Evolutionary conservation across 129 eudicot species (phyloP).

Genomic region (Arctium lappa): DNA sequence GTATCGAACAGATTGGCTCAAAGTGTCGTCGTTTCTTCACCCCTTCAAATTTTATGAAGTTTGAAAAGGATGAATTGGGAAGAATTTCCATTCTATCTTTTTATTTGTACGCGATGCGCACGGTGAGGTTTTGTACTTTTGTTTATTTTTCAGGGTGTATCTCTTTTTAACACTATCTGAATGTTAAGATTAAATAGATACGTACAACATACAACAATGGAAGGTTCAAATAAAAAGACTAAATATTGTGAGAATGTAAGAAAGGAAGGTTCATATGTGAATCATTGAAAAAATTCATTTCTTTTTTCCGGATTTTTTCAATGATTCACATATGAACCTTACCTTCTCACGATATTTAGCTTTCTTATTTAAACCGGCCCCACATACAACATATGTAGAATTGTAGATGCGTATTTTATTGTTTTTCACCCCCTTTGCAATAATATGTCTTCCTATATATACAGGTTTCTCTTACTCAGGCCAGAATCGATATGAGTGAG

Average conservation of each 20-base stretch:
- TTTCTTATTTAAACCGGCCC: background rate
- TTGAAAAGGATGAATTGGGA: conserved; percentile 90
- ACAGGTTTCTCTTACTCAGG: conserved; percentile 96
- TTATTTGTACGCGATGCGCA: conserved; percentile 91
- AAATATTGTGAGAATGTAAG: background rate
- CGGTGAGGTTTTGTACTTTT: conserved; percentile 43
- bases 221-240: background rate
- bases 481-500: conserved; percentile 98
- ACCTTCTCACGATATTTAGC: background rate
- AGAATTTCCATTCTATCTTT: conserved; percentile 81
- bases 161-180: background rate
- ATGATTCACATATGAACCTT: background rate
- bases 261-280: background rate
- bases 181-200: background rate
- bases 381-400: background rate
- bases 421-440: background rate
- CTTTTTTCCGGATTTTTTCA: too few species aligned
- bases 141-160: background rate
- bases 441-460: background rate
- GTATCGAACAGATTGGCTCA: conserved; percentile 84
- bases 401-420: background rate
- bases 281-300: background rate
- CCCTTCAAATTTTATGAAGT: conserved; percentile 94
- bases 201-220: background rate
- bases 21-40: conserved; percentile 87